Percentiles rank a stretch among this genome's conserved stretches.
phyloP scores from a whole-genome alignment of 2,329 filamentous ascomycete genomes.

The Xylaria digitata region DNA sequence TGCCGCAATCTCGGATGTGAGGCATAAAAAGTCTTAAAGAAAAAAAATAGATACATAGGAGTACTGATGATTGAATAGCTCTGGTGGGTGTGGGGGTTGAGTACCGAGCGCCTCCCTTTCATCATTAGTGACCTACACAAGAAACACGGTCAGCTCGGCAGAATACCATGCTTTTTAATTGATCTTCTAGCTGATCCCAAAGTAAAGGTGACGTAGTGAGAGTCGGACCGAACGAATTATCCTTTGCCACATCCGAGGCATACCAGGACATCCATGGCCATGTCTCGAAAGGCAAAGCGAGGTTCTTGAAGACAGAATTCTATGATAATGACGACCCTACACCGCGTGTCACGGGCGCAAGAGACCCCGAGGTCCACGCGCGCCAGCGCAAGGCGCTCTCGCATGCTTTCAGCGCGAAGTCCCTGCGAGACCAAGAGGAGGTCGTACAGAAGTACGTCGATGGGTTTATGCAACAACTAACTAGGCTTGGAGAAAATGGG shows the following conservation, averaged over 20 bases:
- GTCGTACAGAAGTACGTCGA: constrained; percentile 42
- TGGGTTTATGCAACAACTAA: constrained; percentile 35
- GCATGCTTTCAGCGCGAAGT: constrained; percentile 38
- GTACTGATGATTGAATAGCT: constrained; percentile 26
- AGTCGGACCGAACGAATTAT: constrained; percentile 56
- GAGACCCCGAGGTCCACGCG: constrained; percentile 38
- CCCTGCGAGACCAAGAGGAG: constrained; percentile 41
- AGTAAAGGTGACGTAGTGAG: constrained; percentile 52
- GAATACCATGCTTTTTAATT: background rate
- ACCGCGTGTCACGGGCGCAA: constrained; percentile 27
- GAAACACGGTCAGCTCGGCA: constrained; percentile 37
- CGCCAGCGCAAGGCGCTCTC: constrained; percentile 39
- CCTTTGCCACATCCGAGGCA: constrained; percentile 53
- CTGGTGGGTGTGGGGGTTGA: constrained; percentile 36
- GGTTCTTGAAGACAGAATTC: constrained; percentile 35
- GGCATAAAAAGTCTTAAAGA: background rate
- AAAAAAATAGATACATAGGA: background rate
- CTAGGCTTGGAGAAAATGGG: constrained; percentile 35
- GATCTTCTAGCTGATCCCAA: constrained; percentile 1
- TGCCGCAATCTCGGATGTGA: constrained; percentile 38
- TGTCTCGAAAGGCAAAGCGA: constrained; percentile 38
- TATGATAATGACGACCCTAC: constrained; percentile 37
- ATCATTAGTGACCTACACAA: constrained; percentile 34
- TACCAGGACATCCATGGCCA: constrained; percentile 54
- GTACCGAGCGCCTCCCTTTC: constrained; percentile 31